Percentiles rank a stretch among this genome's conserved stretches.
These are phyloP conservation scores for Auricularia heimuer DNA, from an alignment of 768 basidiomycete species.

Conservation along the genomic window DNA sequence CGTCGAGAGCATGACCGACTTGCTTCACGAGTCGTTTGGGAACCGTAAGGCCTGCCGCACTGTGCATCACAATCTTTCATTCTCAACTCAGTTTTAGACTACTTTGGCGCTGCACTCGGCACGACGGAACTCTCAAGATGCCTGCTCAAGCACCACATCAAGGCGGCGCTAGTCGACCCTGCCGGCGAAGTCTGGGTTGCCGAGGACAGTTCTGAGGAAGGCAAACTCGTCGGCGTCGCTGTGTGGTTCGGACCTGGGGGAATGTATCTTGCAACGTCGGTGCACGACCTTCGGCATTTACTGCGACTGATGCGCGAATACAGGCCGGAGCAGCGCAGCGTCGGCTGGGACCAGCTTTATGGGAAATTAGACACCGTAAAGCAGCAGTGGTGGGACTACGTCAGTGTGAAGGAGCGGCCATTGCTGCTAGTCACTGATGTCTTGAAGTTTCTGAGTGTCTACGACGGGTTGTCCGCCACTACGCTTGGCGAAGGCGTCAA, in stretches of 20 bases:
- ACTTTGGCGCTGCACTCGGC: no score
- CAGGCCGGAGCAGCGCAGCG: not conserved
- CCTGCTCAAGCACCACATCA: no score
- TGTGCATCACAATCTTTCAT: no score
- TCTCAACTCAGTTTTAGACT: no score
- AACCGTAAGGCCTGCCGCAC: no score
- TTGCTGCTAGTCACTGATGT: not conserved
- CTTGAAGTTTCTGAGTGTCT: not conserved
- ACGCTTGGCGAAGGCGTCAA: not conserved
- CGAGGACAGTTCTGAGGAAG: no score
- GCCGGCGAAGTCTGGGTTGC: no score
- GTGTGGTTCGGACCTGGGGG: not conserved
- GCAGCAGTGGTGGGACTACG: not conserved
- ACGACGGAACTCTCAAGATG: no score
- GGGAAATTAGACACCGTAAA: not conserved
- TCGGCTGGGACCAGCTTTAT: not conserved
- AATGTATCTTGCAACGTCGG: not conserved
- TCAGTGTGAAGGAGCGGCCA: not conserved
- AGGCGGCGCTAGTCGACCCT: no score
- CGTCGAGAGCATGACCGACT: no score
- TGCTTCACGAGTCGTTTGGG: no score
- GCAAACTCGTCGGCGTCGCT: not conserved
- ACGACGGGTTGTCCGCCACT: not conserved
- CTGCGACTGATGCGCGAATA: not conserved
- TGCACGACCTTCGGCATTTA: not conserved